Percentiles rank a stretch among this genome's conserved stretches.
Evolutionary conservation across 140 eudicot species (phyloP).

Genomic region (Artemisia princeps): DNA sequence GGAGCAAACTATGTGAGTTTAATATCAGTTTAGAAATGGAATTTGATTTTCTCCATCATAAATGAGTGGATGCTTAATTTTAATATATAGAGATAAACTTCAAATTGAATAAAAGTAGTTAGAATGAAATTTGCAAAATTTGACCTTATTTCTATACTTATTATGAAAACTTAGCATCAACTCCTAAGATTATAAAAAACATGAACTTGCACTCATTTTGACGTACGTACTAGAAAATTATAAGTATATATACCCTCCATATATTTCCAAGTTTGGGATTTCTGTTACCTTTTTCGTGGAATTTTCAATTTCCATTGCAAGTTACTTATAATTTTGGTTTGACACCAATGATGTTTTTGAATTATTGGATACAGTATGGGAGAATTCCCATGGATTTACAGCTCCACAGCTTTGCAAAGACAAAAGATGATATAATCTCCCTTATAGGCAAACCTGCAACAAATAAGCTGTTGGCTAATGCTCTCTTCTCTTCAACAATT

Average conservation of each 20-base stretch:
- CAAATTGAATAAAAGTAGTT: not conserved
- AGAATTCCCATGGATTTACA: conserved; percentile 29
- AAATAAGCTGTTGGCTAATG: conserved; percentile 4
- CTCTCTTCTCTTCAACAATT: conserved; percentile 22
- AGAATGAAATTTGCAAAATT: not conserved
- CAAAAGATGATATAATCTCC: conserved; percentile 22
- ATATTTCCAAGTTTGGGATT: too few relatives aligned
- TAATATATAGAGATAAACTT: too few relatives aligned
- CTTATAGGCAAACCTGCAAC: conserved; percentile 20
- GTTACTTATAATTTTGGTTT: too few relatives aligned
- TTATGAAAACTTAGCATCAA: too few relatives aligned
- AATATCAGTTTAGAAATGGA: not conserved
- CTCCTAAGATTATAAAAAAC: too few relatives aligned
- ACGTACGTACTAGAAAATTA: too few relatives aligned
- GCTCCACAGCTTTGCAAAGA: conserved; percentile 25
- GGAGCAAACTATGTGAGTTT: conserved; percentile 24
- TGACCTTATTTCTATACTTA: not conserved
- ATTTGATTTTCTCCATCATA: not conserved
- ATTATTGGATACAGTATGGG: conserved; percentile 15
- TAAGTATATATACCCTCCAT: too few relatives aligned
- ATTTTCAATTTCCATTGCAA: too few relatives aligned
- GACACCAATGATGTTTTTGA: not conserved
- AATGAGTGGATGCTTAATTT: too few relatives aligned
- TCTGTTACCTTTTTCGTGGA: too few relatives aligned
- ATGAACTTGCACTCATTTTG: too few relatives aligned